Evolutionary conservation across 1,284 basidiomycete species (phyloP).

Genomic region (Microbotryum lychnidis-dioicae): DNA sequence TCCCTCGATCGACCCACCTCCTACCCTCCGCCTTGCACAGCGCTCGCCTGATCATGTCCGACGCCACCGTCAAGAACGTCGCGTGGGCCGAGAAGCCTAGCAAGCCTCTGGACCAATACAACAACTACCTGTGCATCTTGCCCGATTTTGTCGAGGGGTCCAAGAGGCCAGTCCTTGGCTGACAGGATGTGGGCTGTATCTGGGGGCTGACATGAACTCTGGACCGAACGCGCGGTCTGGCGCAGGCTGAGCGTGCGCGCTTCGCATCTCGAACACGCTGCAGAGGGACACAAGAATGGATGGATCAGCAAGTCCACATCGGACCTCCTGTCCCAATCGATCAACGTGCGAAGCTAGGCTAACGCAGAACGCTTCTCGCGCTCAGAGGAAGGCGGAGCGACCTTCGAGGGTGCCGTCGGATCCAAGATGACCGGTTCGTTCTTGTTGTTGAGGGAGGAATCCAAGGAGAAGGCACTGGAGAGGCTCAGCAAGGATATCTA

Average conservation of each 20-base stretch:
- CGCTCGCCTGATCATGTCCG: constrained; percentile 5
- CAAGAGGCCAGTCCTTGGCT: constrained; percentile 11
- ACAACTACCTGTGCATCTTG: constrained; percentile 14
- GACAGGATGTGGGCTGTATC: too few relatives aligned
- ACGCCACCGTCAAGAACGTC: background rate
- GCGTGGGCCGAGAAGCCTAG: constrained; percentile 14
- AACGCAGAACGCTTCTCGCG: background rate
- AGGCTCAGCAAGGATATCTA: constrained; percentile 21
- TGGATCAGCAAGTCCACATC: constrained; percentile 14
- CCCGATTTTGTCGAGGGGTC: constrained; percentile 15
- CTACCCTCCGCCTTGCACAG: too few relatives aligned
- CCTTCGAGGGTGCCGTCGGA: constrained; percentile 18
- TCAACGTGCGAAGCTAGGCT: background rate
- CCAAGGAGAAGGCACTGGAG: constrained; percentile 12
- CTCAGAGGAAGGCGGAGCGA: constrained; percentile 23
- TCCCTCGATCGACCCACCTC: too few relatives aligned
- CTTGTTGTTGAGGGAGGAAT: constrained; percentile 20
- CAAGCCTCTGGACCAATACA: constrained; percentile 13
- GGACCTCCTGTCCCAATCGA: too few relatives aligned
- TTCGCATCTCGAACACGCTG: constrained; percentile 20
- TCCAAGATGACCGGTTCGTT: constrained; percentile 24
- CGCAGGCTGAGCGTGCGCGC: constrained; percentile 18
- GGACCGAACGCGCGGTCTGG: too few relatives aligned
- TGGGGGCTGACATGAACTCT: too few relatives aligned
- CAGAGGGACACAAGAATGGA: constrained; percentile 10